phyloP scores from a whole-genome alignment of 2,329 filamentous ascomycete genomes.

The Fusarium ambrosium region DNA sequence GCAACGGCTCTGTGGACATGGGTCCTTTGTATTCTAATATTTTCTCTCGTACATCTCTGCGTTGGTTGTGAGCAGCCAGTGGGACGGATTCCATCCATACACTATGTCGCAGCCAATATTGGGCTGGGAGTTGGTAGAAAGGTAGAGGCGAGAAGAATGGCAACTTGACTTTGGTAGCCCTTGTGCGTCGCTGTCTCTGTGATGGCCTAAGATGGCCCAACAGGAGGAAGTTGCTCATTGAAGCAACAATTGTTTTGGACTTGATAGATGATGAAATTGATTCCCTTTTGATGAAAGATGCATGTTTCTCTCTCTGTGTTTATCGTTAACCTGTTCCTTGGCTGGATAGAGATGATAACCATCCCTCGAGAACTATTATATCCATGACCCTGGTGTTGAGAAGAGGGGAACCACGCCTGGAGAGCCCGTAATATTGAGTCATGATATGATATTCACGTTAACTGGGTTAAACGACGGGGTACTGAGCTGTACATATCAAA shows the following conservation, averaged over 20 bases:
- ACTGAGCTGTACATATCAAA: slow-evolving; percentile 4
- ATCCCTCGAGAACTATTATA: background rate
- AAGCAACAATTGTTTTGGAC: slow-evolving; percentile 39
- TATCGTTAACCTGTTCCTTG: background rate
- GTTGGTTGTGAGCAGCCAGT: slow-evolving; percentile 39
- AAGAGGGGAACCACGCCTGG: background rate
- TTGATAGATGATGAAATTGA: slow-evolving; percentile 53
- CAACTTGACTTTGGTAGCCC: slow-evolving; percentile 28
- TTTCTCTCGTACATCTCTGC: slow-evolving; percentile 55
- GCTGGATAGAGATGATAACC: background rate
- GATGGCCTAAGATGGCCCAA: slow-evolving; percentile 21
- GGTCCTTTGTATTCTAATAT: slow-evolving; percentile 64
- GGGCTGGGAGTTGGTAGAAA: slow-evolving; percentile 55
- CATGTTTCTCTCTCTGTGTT: background rate
- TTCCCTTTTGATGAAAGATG: slow-evolving; percentile 40
- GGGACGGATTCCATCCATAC: slow-evolving; percentile 42
- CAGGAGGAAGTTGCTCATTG: slow-evolving; percentile 25
- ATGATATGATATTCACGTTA: background rate
- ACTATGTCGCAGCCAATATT: slow-evolving; percentile 44
- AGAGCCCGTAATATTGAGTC: background rate
- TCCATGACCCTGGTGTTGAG: background rate
- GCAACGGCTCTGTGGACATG: slow-evolving; percentile 39
- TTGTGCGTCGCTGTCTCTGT: slow-evolving; percentile 5
- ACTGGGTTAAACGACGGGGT: background rate
- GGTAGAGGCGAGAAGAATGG: slow-evolving; percentile 45